Percentiles rank a stretch among this genome's conserved stretches.
Evolutionary conservation across 164 flowering plant species (phyloP).

Genomic region (Cinnamomum micranthum): DNA sequence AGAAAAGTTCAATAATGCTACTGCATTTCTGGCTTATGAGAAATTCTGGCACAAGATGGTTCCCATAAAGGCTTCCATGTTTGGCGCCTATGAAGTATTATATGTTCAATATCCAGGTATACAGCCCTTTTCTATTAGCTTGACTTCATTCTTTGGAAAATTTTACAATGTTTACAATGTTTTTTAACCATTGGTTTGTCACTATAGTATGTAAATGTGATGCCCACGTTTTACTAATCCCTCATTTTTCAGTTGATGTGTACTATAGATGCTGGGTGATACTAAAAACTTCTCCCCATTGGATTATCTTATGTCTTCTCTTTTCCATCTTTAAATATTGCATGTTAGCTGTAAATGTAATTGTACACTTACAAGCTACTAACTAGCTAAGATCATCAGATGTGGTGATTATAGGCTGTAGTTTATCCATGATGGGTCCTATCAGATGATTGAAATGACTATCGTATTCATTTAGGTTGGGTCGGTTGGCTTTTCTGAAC

Average conservation of each 20-base stretch:
- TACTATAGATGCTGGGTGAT: neutral
- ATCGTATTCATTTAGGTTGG: neutral
- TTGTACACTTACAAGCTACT: neutral
- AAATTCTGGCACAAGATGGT: slow-evolving; percentile 65
- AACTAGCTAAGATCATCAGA: neutral
- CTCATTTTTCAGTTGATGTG: neutral
- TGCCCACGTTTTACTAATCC: neutral
- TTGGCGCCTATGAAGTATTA: slow-evolving; percentile 66
- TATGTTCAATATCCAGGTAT: slow-evolving; percentile 72
- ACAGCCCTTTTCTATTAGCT: too few species aligned
- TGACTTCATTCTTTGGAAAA: neutral
- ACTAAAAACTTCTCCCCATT: neutral
- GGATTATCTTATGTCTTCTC: neutral
- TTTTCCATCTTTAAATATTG: too few species aligned
- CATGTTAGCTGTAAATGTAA: neutral
- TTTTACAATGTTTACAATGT: too few species aligned
- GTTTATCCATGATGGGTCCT: neutral
- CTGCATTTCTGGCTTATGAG: slow-evolving; percentile 46
- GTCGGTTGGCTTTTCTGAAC: neutral
- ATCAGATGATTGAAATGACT: neutral
- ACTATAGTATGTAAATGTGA: neutral
- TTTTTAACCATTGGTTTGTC: neutral
- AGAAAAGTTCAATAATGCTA: slow-evolving; percentile 49
- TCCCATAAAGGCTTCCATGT: slow-evolving; percentile 35
- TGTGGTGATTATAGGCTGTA: neutral